Conservation (phyloP, 345 rosid genomes). For the Eucalyptus curtisii region DNA sequence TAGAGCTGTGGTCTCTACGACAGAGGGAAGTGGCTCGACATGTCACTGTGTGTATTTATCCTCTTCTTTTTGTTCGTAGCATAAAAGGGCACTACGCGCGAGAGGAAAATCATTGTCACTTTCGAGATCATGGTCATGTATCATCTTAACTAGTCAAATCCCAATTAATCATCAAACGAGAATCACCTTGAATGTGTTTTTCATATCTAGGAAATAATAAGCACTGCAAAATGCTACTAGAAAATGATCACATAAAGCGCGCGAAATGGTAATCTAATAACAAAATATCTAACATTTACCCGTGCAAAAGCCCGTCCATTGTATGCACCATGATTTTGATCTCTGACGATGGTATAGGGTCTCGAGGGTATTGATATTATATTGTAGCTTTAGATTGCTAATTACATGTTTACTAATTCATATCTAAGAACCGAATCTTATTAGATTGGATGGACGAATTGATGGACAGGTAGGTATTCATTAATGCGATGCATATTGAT, state of each 20-base stretch:
- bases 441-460: rapidly evolving
- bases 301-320: neutral
- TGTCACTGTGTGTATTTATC: neutral
- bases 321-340: neutral
- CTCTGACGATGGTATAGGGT: neutral
- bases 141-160: neutral
- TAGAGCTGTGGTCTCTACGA: neutral
- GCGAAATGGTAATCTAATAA: rapidly evolving
- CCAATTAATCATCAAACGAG: neutral
- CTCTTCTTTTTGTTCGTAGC: neutral
- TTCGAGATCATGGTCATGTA: neutral
- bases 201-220: neutral
- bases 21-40: neutral
- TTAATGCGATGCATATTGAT: neutral
- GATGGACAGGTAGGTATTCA: neutral
- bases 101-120: neutral
- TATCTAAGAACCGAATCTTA: neutral
- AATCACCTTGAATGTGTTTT: neutral
- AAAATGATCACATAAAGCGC: rapidly evolving
- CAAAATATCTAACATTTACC: neutral
- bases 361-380: neutral
- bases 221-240: rapidly evolving
- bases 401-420: neutral
- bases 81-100: rapidly evolving
- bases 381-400: neutral